These are phyloP conservation scores for Dicorynia guianensis DNA, from an alignment of 306 rosid species.

Conservation along the genomic window DNA sequence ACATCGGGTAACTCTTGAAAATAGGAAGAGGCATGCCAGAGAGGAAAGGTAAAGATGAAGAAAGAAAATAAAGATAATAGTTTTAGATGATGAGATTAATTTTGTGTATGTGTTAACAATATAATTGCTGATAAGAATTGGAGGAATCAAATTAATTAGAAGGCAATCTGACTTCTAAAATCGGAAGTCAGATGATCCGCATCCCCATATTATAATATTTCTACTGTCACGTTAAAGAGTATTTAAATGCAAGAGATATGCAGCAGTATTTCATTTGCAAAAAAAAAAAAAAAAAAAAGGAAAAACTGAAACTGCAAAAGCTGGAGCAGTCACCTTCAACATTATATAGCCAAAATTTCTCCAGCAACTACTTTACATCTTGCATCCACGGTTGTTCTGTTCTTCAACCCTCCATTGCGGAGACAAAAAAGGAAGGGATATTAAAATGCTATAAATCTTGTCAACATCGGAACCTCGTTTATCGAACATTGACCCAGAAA, in stretches of 20 bases:
- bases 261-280: constrained; percentile 18
- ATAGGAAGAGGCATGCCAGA: too few species aligned
- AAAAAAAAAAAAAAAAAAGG: constrained; percentile 7
- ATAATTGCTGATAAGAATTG: too few species aligned
- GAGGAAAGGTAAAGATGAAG: too few species aligned
- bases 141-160: too few species aligned
- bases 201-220: constrained; percentile 4
- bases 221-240: background rate
- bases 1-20: too few species aligned
- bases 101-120: too few species aligned
- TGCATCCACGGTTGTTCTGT: constrained; percentile 27
- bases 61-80: too few species aligned
- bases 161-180: too few species aligned
- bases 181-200: too few species aligned
- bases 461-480: constrained; percentile 34
- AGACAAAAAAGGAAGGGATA: constrained; percentile 30
- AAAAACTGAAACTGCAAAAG: constrained; percentile 24
- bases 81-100: too few species aligned
- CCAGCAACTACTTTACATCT: constrained; percentile 40
- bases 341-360: constrained; percentile 33
- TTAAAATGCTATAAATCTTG: constrained; percentile 42
- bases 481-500: constrained; percentile 45
- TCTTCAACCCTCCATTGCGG: constrained; percentile 28
- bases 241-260: constrained; percentile 21
- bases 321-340: constrained; percentile 24